These are phyloP conservation scores for Stropharia rugosoannulata DNA, from an alignment of 768 basidiomycete species.

Conservation along the genomic window DNA sequence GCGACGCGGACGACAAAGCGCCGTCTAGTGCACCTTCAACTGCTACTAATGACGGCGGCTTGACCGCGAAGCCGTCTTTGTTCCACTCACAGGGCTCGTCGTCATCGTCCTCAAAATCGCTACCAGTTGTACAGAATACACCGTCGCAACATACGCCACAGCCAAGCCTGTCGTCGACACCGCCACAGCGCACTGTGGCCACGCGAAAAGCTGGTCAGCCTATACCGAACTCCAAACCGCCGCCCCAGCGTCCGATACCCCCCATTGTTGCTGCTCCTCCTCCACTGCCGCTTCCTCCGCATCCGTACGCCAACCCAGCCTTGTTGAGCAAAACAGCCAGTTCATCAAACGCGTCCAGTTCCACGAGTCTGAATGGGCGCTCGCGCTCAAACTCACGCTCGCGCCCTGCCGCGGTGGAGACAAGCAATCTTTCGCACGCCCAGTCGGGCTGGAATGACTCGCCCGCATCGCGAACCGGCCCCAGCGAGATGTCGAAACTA, in stretches of 20 bases:
- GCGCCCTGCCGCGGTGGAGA: background rate
- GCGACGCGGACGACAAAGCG: slow-evolving; percentile 9
- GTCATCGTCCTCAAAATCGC: background rate
- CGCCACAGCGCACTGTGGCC: background rate
- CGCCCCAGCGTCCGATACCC: slow-evolving; percentile 15
- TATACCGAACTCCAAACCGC: slow-evolving; percentile 16
- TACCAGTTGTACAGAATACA: background rate
- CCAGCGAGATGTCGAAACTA: slow-evolving; percentile 4
- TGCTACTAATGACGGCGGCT: slow-evolving; percentile 7
- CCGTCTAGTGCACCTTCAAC: slow-evolving; percentile 7
- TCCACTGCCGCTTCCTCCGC: slow-evolving; percentile 1
- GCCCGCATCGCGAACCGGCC: slow-evolving; percentile 7
- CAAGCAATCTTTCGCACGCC: background rate
- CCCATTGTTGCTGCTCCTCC: slow-evolving; percentile 5
- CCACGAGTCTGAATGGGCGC: slow-evolving; percentile 2
- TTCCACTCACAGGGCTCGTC: background rate
- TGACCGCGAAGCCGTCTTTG: slow-evolving; percentile 9
- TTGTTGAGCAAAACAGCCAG: background rate
- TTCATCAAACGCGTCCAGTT: slow-evolving; percentile 1
- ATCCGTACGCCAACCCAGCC: background rate
- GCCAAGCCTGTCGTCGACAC: background rate
- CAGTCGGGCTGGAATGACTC: slow-evolving; percentile 4
- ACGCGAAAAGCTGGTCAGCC: slow-evolving; percentile 14
- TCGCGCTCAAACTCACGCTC: slow-evolving; percentile 8
- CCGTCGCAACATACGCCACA: background rate